Conservation (phyloP, 441 rosid genomes). For the Populus tomentosa region DNA sequence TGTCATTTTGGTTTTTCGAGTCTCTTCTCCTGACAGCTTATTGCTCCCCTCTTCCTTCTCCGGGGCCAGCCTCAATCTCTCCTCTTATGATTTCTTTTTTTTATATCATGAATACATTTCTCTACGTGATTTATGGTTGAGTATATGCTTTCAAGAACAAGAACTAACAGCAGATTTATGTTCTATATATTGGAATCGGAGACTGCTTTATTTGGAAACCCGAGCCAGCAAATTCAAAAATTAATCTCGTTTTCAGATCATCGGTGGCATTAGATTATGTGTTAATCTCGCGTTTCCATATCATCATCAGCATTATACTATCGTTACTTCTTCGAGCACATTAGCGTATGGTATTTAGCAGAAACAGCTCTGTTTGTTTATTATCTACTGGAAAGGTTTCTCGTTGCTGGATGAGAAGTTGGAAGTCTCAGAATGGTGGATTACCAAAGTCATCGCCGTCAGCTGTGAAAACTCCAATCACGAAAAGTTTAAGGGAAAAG, state of each 20-base stretch:
- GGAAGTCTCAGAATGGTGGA: constrained; percentile 7
- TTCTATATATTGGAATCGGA: constrained; percentile 17
- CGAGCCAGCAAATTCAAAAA: constrained; percentile 6
- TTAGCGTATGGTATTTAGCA: not conserved
- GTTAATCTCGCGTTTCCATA: constrained; percentile 17
- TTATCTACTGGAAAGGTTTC: not conserved
- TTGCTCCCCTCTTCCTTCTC: not conserved
- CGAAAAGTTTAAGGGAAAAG: not conserved
- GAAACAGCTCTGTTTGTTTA: not conserved
- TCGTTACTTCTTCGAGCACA: not conserved
- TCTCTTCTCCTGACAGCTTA: not conserved
- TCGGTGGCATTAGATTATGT: not conserved
- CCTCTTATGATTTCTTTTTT: no score
- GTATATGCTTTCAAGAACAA: no score
- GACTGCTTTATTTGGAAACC: constrained; percentile 21
- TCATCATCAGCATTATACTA: constrained; percentile 1
- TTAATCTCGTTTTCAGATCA: not conserved
- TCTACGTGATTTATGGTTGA: no score
- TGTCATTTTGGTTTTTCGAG: constrained; percentile 17
- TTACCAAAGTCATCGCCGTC: constrained; percentile 20
- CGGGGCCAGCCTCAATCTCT: not conserved
- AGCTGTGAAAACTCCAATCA: not conserved
- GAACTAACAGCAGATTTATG: not conserved
- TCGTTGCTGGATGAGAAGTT: not conserved
- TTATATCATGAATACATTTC: no score